Evolutionary conservation across 1,139 yeast species (phyloP).

Genomic region (Protomyces gravidus): DNA sequence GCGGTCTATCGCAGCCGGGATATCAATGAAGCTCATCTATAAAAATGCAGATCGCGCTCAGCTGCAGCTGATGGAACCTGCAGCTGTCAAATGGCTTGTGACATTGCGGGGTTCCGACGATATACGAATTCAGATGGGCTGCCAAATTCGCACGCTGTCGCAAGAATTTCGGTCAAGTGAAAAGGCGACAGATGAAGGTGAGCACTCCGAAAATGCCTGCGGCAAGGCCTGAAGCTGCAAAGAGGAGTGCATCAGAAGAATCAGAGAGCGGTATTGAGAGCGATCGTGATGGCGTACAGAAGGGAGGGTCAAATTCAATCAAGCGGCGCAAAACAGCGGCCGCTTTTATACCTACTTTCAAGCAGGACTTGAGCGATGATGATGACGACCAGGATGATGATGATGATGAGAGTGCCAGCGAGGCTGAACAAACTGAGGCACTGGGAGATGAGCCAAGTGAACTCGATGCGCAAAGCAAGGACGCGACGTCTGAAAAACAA

Average conservation of each 20-base stretch:
- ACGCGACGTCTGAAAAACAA: background rate
- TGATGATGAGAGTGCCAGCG: constrained; percentile 27
- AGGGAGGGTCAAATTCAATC: background rate
- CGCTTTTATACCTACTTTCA: constrained; percentile 23
- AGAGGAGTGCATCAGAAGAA: background rate
- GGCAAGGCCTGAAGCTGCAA: background rate
- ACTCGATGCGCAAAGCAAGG: background rate
- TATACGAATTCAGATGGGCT: too few species aligned
- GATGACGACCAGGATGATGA: constrained; percentile 33
- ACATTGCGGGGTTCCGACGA: constrained; percentile 1
- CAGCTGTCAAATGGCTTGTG: too few species aligned
- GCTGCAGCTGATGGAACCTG: too few species aligned
- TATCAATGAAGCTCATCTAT: constrained; percentile 1
- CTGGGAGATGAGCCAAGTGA: constrained; percentile 18
- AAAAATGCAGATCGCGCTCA: too few species aligned
- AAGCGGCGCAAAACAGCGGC: constrained; percentile 17
- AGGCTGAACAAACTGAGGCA: constrained; percentile 33
- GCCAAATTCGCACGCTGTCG: constrained; percentile 3
- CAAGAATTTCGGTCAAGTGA: too few species aligned
- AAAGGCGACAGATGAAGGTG: too few species aligned
- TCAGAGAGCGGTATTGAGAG: background rate
- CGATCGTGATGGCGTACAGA: background rate
- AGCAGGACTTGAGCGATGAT: constrained; percentile 28
- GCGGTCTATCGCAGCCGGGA: background rate
- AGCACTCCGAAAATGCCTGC: too few species aligned